Base-by-base conservation (phyloP, 2,329 filamentous ascomycete genomes). In the Aspergillus ochraceoroseus region DNA sequence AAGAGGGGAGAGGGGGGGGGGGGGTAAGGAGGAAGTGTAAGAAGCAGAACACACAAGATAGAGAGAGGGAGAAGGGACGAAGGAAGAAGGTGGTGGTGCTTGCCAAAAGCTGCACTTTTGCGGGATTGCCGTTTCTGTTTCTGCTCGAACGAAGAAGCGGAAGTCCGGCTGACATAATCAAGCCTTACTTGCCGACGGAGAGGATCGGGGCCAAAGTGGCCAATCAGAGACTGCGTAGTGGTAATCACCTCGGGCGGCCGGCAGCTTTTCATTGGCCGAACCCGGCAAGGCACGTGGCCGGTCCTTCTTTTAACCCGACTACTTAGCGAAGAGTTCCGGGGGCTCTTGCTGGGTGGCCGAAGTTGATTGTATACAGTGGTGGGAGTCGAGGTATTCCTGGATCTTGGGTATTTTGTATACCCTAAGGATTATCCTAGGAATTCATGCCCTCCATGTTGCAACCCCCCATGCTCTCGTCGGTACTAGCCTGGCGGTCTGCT, bases 191-290 rank as follows among this genome's bases (percentile, higher is more conserved):
- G 58, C 61, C 59, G 57, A 61, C 52, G 54, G 48, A 46, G 48
- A 51, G 47, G 44, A 51, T 53, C 54, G 52, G 51, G 51, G 54
- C 55, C 49, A 52, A 59, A 35, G 2, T 5, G 37, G 29, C 63
- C 63, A 66, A 66, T 65, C 54, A 64, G 37, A 8, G 17, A 5
- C 3, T 11, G 36, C 22, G 42, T 43, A 65, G 58, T 56, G 54
- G 61, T 64, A 62, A 65, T 57, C 63, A 55, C 53, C 56, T 58
- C 61, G 61, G 54, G 53, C 53, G 49, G 58, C 51, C 46, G 53
- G 53, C 44, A 25, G 22, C 6, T 29, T 25, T 26, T 63, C 43
- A 63, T 63, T 63, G 60, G 60, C 45, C 25, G 29, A 14, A 27
- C n/a, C 9, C 8, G 31, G 9, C 9, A 12, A 34, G 49, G 55